Percentiles rank a stretch among this genome's conserved stretches.
phyloP scores from a whole-genome alignment of 768 basidiomycete species.

The Scleroderma citrinum region DNA sequence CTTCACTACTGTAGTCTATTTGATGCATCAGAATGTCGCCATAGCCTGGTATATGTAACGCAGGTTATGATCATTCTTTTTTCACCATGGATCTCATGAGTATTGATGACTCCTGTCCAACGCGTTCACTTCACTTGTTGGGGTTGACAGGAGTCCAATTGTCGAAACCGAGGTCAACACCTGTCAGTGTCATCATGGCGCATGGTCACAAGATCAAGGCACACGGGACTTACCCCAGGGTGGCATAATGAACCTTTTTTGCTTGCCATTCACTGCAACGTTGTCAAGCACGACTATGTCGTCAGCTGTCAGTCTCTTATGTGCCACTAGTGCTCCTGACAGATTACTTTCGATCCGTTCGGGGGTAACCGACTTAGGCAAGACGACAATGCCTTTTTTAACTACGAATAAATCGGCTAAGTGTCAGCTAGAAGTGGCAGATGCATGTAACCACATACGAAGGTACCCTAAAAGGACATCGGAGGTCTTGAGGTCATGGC shows the following conservation, averaged over 20 bases:
- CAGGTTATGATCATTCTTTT: too few relatives aligned
- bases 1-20: too few relatives aligned
- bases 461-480: conserved; percentile 61
- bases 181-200: conserved; percentile 22
- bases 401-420: too few relatives aligned
- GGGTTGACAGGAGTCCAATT: conserved; percentile 38
- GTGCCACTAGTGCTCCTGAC: conserved; percentile 43
- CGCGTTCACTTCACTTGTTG: conserved; percentile 3
- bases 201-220: neutral
- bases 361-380: conserved; percentile 77
- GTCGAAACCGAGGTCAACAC: conserved; percentile 66
- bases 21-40: too few relatives aligned
- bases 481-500: conserved; percentile 46
- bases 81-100: too few relatives aligned
- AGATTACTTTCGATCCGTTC: conserved; percentile 59
- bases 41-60: too few relatives aligned
- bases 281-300: conserved; percentile 55
- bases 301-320: conserved; percentile 38
- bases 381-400: conserved; percentile 54
- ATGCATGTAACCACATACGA: conserved; percentile 32
- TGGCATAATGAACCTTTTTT: conserved; percentile 62
- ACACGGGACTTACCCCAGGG: conserved; percentile 54
- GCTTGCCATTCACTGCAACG: conserved; percentile 54
- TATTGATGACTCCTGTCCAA: neutral
- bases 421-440: neutral